Evolutionary conservation across 345 rosid species (phyloP).

Genomic region (Geranium brycei): DNA sequence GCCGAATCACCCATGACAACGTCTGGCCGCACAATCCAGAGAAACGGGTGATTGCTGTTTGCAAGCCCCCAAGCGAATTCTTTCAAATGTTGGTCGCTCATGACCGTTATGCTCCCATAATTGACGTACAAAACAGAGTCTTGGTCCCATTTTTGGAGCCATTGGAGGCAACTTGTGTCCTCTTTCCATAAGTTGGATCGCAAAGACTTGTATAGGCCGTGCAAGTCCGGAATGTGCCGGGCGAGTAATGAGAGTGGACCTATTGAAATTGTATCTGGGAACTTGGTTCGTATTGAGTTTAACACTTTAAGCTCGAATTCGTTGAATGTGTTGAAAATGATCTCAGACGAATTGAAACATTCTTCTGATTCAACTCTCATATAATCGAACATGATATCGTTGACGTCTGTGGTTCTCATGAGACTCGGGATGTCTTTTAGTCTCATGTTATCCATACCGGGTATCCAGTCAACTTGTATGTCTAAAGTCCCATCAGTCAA

Average conservation of each 20-base stretch:
- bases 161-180: constrained; percentile 12
- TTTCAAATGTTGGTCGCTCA: constrained; percentile 1
- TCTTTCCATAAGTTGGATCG: constrained; percentile 13
- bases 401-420: constrained; percentile 13
- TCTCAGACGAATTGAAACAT: constrained; percentile 17
- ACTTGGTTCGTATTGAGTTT: constrained; percentile 12
- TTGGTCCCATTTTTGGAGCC: constrained; percentile 12
- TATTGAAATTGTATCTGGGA: constrained; percentile 12
- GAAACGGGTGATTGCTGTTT: too few relatives aligned
- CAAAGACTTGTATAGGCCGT: constrained; percentile 1
- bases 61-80: too few relatives aligned
- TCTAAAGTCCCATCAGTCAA: constrained; percentile 20
- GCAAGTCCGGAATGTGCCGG: constrained; percentile 1
- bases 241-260: constrained; percentile 30
- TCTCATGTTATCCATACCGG: constrained; percentile 21
- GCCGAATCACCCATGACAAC: too few relatives aligned
- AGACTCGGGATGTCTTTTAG: constrained; percentile 29
- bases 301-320: constrained; percentile 23
- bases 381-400: constrained; percentile 27
- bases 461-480: constrained; percentile 26
- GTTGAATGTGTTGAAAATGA: constrained; percentile 32
- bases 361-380: constrained; percentile 7
- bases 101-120: constrained; percentile 13
- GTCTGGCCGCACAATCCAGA: too few relatives aligned
- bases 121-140: constrained; percentile 18